Conservation (phyloP, 2,329 filamentous ascomycete genomes). For the Colletotrichum camelliae region DNA sequence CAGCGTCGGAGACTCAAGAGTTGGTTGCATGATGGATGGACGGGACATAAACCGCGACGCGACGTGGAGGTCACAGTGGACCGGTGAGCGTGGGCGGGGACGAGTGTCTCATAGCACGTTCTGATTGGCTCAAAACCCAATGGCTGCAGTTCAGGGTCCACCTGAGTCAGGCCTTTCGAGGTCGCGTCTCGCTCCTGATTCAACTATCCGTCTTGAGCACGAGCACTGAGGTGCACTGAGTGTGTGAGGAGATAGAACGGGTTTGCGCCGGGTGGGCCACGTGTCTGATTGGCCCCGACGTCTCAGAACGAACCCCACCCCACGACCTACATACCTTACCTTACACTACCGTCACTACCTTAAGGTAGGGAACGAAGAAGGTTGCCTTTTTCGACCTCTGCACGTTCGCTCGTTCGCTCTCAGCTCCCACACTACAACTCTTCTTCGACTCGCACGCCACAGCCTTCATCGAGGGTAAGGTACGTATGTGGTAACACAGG, state of each 20-base stretch:
- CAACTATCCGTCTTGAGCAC: not conserved
- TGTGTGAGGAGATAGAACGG: constrained; percentile 4
- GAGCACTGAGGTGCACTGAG: no score
- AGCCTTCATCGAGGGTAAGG: not conserved
- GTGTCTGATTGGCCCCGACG: not conserved
- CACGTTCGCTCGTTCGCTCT: not conserved
- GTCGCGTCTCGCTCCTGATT: not conserved
- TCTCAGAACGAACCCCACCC: not conserved
- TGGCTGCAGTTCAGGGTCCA: not conserved
- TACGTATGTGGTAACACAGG: not conserved
- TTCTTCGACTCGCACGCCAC: not conserved
- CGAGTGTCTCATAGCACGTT: not conserved
- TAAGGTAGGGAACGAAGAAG: not conserved
- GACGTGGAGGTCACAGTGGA: not conserved
- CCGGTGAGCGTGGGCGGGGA: not conserved
- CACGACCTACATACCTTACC: not conserved
- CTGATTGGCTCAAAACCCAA: not conserved
- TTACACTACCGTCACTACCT: no score
- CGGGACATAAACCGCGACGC: not conserved
- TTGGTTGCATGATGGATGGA: not conserved
- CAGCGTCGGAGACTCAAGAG: not conserved
- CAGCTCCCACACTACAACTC: not conserved
- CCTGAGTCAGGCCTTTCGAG: not conserved
- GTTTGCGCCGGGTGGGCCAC: not conserved
- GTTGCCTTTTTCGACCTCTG: not conserved